phyloP scores from a whole-genome alignment of 305 asterid species.

The Fraxinus sp. region DNA sequence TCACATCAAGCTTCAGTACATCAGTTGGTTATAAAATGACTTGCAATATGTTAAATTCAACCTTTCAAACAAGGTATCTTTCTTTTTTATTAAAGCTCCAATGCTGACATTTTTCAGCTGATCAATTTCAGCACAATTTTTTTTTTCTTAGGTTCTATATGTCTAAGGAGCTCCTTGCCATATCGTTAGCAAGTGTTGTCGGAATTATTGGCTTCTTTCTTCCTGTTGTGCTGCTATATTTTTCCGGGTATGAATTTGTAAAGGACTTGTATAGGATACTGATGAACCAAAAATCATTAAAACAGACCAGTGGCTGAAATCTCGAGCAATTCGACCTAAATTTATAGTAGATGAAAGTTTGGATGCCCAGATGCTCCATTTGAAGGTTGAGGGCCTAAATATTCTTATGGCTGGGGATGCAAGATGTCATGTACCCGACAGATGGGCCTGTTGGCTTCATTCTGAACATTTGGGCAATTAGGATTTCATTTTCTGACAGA shows the following conservation, averaged over 20 bases:
- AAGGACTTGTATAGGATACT: conserved; percentile 26
- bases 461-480: not conserved
- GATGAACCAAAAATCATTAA: conserved; percentile 23
- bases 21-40: conserved; percentile 26
- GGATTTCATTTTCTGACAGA: not conserved
- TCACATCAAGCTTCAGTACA: conserved; percentile 33
- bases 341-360: not conserved
- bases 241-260: conserved; percentile 29
- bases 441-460: not conserved
- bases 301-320: conserved; percentile 17
- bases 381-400: not conserved
- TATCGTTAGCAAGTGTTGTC: conserved; percentile 28
- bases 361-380: not conserved
- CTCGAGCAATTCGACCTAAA: not conserved
- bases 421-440: not conserved
- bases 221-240: conserved; percentile 32
- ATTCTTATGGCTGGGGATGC: not conserved
- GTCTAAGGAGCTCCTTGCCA: conserved; percentile 25
- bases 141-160: conserved; percentile 27
- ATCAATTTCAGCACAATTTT: not conserved
- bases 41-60: conserved; percentile 18
- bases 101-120: not conserved
- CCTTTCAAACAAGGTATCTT: conserved; percentile 29
- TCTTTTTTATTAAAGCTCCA: not conserved
- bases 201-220: conserved; percentile 39